Evolutionary conservation across 2,329 filamentous ascomycete genomes (phyloP).

Genomic region (Fusarium illudens): DNA sequence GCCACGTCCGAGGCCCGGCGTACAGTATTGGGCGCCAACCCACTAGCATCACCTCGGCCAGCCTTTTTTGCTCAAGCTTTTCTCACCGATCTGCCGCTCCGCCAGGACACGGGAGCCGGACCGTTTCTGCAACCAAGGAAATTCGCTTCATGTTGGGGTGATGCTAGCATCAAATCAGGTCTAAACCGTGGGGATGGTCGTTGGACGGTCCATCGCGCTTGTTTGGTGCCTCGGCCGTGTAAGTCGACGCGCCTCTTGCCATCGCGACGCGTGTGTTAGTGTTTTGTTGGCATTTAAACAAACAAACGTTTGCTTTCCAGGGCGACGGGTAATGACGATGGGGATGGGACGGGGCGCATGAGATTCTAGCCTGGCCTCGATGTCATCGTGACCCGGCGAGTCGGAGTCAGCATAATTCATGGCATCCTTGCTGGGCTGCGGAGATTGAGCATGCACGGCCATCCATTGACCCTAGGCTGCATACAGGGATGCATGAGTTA

Average conservation of each 20-base stretch:
- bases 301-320: slow-evolving; percentile 19
- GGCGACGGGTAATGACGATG: slow-evolving; percentile 31
- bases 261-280: not conserved
- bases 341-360: slow-evolving; percentile 4
- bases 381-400: slow-evolving; percentile 25
- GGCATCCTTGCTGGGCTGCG: slow-evolving; percentile 8
- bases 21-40: not conserved
- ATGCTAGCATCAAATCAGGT: slow-evolving; percentile 11
- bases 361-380: not conserved
- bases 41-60: slow-evolving; percentile 9
- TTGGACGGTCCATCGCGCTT: not conserved
- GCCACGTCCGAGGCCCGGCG: slow-evolving; percentile 5
- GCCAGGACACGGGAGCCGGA: slow-evolving; percentile 28
- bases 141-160: slow-evolving; percentile 2
- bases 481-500: slow-evolving; percentile 24
- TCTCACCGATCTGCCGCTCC: slow-evolving; percentile 15
- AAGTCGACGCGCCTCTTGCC: slow-evolving; percentile 1
- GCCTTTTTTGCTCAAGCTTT: not conserved
- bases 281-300: slow-evolving; percentile 27
- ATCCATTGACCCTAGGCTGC: slow-evolving; percentile 8
- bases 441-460: slow-evolving; percentile 34
- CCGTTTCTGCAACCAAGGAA: not conserved
- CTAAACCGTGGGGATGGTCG: slow-evolving; percentile 9
- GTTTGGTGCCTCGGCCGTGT: not conserved
- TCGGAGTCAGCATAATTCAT: slow-evolving; percentile 27